phyloP scores from a whole-genome alignment of 108 stramenopile genomes.

The Schizochytrium sp. region DNA sequence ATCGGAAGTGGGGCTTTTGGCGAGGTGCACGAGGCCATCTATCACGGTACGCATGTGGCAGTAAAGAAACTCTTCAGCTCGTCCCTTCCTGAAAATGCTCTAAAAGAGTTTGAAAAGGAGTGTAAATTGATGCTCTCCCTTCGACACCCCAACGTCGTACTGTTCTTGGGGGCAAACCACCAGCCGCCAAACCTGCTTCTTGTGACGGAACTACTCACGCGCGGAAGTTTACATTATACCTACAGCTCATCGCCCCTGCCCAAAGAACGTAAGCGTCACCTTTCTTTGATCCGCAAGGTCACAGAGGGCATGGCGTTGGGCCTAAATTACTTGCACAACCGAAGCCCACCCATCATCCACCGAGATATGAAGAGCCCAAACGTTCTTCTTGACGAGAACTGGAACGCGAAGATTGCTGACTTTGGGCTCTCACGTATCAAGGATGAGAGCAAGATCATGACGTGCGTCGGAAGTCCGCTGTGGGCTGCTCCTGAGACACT shows the following conservation, averaged over 20 bases:
- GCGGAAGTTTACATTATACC: neutral
- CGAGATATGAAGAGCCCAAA: constrained; percentile 76
- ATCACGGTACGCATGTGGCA: neutral
- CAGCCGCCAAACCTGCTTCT: constrained; percentile 23
- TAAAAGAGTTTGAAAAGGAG: constrained; percentile 25
- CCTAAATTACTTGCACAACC: constrained; percentile 37
- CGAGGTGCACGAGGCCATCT: neutral
- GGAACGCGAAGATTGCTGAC: constrained; percentile 74
- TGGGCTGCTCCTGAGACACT: neutral
- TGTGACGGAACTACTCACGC: constrained; percentile 33
- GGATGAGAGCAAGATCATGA: constrained; percentile 35
- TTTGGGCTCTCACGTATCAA: constrained; percentile 67
- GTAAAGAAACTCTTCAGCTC: neutral
- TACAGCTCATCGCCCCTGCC: neutral
- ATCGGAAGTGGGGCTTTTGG: neutral
- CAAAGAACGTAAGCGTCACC: neutral
- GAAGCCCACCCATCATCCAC: constrained; percentile 39
- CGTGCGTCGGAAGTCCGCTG: constrained; percentile 36
- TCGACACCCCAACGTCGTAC: constrained; percentile 39
- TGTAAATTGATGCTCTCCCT: constrained; percentile 26
- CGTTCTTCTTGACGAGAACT: constrained; percentile 69
- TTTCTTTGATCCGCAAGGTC: neutral
- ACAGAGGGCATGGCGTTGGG: constrained; percentile 34
- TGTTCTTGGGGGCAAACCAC: constrained; percentile 28
- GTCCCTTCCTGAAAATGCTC: neutral